These are phyloP conservation scores for Diddensiella santjacobensis DNA, from an alignment of 805 yeast species.

Conservation along the genomic window DNA sequence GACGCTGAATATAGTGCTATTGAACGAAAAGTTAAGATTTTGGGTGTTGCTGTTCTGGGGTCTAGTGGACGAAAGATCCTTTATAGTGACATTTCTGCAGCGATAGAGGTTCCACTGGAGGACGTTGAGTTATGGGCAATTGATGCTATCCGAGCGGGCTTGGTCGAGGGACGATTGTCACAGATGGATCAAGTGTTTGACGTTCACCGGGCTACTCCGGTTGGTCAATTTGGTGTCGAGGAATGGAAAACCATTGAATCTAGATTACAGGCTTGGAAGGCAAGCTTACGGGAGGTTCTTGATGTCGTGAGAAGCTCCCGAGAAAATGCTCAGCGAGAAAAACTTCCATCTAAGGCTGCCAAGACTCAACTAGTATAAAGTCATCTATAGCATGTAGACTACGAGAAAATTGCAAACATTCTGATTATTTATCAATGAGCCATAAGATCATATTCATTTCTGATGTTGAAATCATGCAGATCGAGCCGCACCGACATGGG, in stretches of 20 bases:
- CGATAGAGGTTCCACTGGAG: slow-evolving; percentile 29
- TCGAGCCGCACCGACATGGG: background rate
- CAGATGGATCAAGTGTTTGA: slow-evolving; percentile 36
- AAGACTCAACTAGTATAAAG: background rate
- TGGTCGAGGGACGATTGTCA: slow-evolving; percentile 41
- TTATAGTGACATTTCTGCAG: slow-evolving; percentile 33
- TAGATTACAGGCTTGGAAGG: slow-evolving; percentile 36
- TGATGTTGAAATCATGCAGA: too few relatives aligned
- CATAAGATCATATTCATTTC: too few relatives aligned
- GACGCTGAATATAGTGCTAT: slow-evolving; percentile 16
- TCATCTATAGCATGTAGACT: too few relatives aligned
- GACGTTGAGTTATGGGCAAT: slow-evolving; percentile 39
- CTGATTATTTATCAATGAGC: too few relatives aligned
- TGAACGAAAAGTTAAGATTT: slow-evolving; percentile 28
- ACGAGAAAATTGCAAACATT: too few relatives aligned
- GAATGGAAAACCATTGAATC: slow-evolving; percentile 37
- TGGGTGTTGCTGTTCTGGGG: slow-evolving; percentile 31
- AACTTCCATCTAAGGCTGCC: background rate
- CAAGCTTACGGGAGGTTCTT: slow-evolving; percentile 30
- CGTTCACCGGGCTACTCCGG: slow-evolving; percentile 35
- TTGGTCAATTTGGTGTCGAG: slow-evolving; percentile 35
- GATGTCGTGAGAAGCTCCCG: slow-evolving; percentile 30
- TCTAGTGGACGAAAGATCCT: slow-evolving; percentile 23
- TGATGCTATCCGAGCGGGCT: slow-evolving; percentile 40
- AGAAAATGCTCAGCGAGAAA: slow-evolving; percentile 26